phyloP scores from a whole-genome alignment of 2,329 filamentous ascomycete species.

The Lachnellula cervina region DNA sequence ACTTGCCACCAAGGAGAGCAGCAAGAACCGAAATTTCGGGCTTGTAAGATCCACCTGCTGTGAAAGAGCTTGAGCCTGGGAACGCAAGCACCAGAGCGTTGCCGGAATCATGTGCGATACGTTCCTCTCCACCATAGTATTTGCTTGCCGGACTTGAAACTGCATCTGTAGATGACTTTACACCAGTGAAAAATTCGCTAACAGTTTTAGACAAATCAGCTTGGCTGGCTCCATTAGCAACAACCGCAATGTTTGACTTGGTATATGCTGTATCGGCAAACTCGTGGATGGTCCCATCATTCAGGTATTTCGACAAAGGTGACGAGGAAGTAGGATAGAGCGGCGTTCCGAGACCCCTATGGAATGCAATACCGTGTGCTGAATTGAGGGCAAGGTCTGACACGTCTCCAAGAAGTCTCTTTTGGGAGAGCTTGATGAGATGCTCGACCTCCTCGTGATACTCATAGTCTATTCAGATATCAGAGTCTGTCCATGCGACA shows the following conservation, averaged over 20 bases:
- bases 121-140: conserved; percentile 95
- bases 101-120: conserved; percentile 68
- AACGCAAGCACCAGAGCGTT: conserved; percentile 89
- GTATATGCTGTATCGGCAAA: conserved; percentile 77
- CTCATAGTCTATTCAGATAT: conserved; percentile 63
- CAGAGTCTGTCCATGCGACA: conserved; percentile 12
- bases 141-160: conserved; percentile 62
- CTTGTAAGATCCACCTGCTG: conserved; percentile 67
- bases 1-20: conserved; percentile 83
- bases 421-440: conserved; percentile 72
- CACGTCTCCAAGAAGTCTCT: conserved; percentile 59
- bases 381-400: conserved; percentile 73
- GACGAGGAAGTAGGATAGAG: conserved; percentile 68
- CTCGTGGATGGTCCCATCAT: conserved; percentile 65
- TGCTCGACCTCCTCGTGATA: conserved; percentile 82
- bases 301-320: conserved; percentile 74
- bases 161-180: conserved; percentile 48
- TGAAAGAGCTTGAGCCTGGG: conserved; percentile 77
- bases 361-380: conserved; percentile 83
- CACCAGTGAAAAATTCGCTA: conserved; percentile 79
- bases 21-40: conserved; percentile 84
- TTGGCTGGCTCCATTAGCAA: conserved; percentile 81
- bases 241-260: conserved; percentile 85
- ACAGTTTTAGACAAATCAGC: conserved; percentile 82
- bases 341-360: conserved; percentile 81